phyloP scores from a whole-genome alignment of 2,329 filamentous ascomycete genomes.

The Beauveria rudraprayagi region DNA sequence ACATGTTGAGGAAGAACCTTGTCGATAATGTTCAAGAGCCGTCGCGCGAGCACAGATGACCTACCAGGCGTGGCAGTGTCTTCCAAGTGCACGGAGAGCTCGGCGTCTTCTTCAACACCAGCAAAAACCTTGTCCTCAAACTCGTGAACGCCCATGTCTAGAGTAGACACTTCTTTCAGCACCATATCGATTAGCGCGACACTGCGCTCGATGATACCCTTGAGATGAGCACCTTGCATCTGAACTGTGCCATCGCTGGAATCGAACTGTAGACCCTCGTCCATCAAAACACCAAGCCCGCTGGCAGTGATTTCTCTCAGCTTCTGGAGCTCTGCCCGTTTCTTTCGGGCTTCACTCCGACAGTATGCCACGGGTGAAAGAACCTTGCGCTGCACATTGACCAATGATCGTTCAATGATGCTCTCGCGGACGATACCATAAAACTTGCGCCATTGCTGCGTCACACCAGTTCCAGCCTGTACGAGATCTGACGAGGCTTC shows the following conservation, averaged over 20 bases:
- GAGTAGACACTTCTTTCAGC: conserved; percentile 58
- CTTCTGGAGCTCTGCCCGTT: conserved; percentile 62
- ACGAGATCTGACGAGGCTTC: conserved; percentile 25
- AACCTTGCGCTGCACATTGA: conserved; percentile 62
- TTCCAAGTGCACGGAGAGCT: conserved; percentile 45
- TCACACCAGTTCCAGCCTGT: conserved; percentile 30
- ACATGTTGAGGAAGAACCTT: conserved; percentile 61
- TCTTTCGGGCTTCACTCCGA: conserved; percentile 65
- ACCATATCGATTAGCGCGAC: conserved; percentile 83
- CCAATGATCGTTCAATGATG: conserved; percentile 63
- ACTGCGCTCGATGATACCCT: conserved; percentile 68
- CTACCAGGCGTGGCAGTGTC: conserved; percentile 36
- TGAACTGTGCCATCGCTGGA: conserved; percentile 50
- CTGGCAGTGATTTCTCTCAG: conserved; percentile 76
- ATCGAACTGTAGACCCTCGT: conserved; percentile 69
- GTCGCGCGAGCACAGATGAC: conserved; percentile 54
- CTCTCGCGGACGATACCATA: conserved; percentile 73
- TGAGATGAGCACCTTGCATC: conserved; percentile 46
- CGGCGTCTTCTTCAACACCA: conserved; percentile 52
- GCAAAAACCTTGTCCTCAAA: conserved; percentile 60
- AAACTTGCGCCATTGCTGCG: conserved; percentile 58
- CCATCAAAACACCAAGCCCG: conserved; percentile 77
- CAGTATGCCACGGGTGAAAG: conserved; percentile 72
- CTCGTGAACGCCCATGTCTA: conserved; percentile 54
- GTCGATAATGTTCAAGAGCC: conserved; percentile 62